Conservation (phyloP, 2,329 filamentous ascomycete species). For the Nemania sp. region DNA sequence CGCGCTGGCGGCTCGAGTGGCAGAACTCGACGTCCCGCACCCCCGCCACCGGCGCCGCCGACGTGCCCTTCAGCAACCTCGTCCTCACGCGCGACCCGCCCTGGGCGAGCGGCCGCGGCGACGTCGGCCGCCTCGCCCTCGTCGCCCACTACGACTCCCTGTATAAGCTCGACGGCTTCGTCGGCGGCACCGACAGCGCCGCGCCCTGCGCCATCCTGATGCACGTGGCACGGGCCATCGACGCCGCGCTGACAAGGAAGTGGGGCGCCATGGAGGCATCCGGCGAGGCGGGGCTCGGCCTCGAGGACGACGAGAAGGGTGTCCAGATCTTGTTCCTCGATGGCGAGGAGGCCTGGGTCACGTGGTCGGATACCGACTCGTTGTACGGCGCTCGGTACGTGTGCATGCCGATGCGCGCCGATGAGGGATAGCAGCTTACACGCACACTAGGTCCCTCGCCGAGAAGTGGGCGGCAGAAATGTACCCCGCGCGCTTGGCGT, state of each 20-base stretch:
- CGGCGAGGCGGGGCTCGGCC: slow-evolving; percentile 54
- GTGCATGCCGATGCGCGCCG: background rate
- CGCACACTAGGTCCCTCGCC: slow-evolving; percentile 65
- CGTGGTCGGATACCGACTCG: slow-evolving; percentile 81
- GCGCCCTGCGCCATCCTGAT: slow-evolving; percentile 93
- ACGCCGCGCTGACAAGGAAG: slow-evolving; percentile 77
- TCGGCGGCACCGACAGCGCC: slow-evolving; percentile 92
- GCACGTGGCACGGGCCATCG: slow-evolving; percentile 80
- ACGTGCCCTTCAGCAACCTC: slow-evolving; percentile 84
- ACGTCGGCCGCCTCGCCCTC: slow-evolving; percentile 80
- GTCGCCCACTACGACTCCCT: slow-evolving; percentile 96
- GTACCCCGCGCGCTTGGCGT: slow-evolving; percentile 74
- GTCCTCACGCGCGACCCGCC: slow-evolving; percentile 89
- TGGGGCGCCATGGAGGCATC: slow-evolving; percentile 74
- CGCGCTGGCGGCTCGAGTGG: slow-evolving; percentile 77
- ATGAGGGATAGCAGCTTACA: slow-evolving; percentile 10
- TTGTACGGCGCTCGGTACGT: slow-evolving; percentile 81
- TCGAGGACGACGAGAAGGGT: slow-evolving; percentile 79
- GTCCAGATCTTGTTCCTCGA: slow-evolving; percentile 90
- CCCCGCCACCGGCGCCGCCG: slow-evolving; percentile 69
- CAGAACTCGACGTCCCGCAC: slow-evolving; percentile 91
- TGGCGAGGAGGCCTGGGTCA: slow-evolving; percentile 88
- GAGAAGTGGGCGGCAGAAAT: slow-evolving; percentile 75
- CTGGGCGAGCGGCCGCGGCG: slow-evolving; percentile 67
- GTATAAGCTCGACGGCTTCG: slow-evolving; percentile 78